Base-by-base conservation (phyloP, 768 basidiomycete genomes). In the Pleurotus platypus region DNA sequence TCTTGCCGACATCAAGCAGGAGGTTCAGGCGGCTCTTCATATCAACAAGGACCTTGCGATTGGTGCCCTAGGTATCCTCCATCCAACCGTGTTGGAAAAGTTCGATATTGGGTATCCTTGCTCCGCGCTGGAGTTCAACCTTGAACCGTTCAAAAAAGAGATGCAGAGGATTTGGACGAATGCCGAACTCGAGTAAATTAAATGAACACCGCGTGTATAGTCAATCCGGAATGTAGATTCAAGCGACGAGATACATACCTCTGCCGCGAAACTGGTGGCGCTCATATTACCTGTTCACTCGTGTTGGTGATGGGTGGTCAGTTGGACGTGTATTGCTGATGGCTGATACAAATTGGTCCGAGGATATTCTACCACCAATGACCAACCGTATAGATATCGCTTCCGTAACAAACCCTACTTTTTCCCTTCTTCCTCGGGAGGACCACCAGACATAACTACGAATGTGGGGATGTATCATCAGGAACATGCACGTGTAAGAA, bases 81-180 rank as follows among this genome's bases (percentile, higher is more conserved):
- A 99, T 70, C 97, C 97, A 7, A 82, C 75, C 5, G 97, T 98
- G 3, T 76, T 99, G 57, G 84, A 86, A 64, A 94, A 92, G 67
- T 99, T 96, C 71, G 95, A 98, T 71, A 89, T 98, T 60, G 83
- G 82, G 42, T 95, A 91, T 74, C 96, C 96, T 16, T 98, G 95
- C 74, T 98, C 95, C 35, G 88, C 88, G 5, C 74, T 99, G 56
- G 96, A 99, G 78, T 94, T 99, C 70, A 89, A 87, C 27, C 78
- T 98, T 46, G 95, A 98, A 71, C 91, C 91, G n/a, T 93, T 99
- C 80, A 86, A 90, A 76, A 90, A 87, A 71, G 77, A 80, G 62
- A 78, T 78, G 75, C 75, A 79, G 43, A 76, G 74, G 65, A 71
- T 81, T 58, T 84, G 81, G 81, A 82, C 79, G 48, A 80, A 80